A percentile compares a stretch with the other conserved stretches of the same genome.
Conservation (phyloP, 2,329 filamentous ascomycete species). For the Sporothrix variecibatus region DNA sequence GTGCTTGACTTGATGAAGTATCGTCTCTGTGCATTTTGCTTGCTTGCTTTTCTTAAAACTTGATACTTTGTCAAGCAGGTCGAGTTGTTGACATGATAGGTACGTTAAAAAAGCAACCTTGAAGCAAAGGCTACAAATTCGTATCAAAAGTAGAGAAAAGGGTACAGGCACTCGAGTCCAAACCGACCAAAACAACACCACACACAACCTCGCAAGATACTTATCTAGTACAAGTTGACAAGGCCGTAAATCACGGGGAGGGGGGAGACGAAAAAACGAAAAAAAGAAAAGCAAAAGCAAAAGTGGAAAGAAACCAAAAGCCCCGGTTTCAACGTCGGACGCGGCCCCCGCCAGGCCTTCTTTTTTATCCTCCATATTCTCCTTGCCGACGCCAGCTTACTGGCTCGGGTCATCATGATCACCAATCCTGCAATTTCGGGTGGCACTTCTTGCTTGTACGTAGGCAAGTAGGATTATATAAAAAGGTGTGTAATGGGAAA, state of each 20-base stretch:
- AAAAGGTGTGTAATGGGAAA: not conserved
- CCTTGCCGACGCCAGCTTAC: constrained; percentile 8
- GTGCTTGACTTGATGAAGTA: too few relatives aligned
- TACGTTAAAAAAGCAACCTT: not conserved
- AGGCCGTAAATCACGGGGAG: not conserved
- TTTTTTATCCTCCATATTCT: constrained; percentile 12
- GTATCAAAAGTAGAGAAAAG: not conserved
- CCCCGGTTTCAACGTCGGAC: constrained; percentile 4
- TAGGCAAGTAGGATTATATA: not conserved
- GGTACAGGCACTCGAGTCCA: not conserved
- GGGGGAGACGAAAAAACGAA: too few relatives aligned
- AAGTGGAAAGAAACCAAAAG: not conserved
- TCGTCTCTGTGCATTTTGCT: not conserved
- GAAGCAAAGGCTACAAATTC: not conserved
- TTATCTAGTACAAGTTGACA: not conserved
- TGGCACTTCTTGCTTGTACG: not conserved
- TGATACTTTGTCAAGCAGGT: not conserved
- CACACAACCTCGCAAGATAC: not conserved
- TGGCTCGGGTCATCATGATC: constrained; percentile 21
- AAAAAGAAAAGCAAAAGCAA: not conserved
- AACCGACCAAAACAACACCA: not conserved
- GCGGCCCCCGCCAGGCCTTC: not conserved
- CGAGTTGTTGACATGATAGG: not conserved
- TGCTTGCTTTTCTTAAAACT: not conserved
- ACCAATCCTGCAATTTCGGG: constrained; percentile 17